These are phyloP conservation scores for Kwoniella mangroviensis DNA, from an alignment of 768 basidiomycete genomes.

Conservation along the genomic window DNA sequence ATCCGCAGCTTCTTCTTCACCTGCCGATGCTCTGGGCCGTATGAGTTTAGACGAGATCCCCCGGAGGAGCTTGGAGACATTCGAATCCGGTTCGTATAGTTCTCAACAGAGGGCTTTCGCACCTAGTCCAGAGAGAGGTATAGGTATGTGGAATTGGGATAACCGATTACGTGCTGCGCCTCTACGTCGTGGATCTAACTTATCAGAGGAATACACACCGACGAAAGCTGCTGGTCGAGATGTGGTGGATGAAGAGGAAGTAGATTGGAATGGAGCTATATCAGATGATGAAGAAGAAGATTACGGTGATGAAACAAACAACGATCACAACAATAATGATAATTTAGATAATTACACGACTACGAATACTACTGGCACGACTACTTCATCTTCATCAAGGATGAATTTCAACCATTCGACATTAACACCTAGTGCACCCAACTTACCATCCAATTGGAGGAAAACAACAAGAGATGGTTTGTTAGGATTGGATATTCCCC, in stretches of 20 bases:
- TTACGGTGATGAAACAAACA: constrained; percentile 32
- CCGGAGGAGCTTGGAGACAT: constrained; percentile 28
- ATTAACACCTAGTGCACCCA: constrained; percentile 21
- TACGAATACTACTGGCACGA: no score
- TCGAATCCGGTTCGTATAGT: constrained; percentile 33
- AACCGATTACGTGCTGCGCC: constrained; percentile 22
- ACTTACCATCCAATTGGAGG: constrained; percentile 15
- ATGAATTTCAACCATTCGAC: neutral
- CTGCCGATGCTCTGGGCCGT: constrained; percentile 19
- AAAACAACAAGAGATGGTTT: constrained; percentile 15
- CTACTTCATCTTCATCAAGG: constrained; percentile 4
- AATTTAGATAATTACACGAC: neutral
- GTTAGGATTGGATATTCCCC: constrained; percentile 5
- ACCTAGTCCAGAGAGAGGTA: constrained; percentile 28
- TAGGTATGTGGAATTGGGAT: constrained; percentile 23
- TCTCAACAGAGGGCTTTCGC: constrained; percentile 16
- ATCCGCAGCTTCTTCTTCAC: constrained; percentile 21
- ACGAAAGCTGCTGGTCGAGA: neutral
- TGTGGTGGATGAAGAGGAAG: constrained; percentile 36
- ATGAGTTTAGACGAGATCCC: constrained; percentile 28
- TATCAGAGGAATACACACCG: constrained; percentile 26
- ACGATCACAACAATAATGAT: constrained; percentile 4
- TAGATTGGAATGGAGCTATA: constrained; percentile 49
- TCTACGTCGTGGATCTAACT: constrained; percentile 27
- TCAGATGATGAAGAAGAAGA: constrained; percentile 55